Conservation (phyloP, 305 asterid genomes). For the Fraxinus floribunda region DNA sequence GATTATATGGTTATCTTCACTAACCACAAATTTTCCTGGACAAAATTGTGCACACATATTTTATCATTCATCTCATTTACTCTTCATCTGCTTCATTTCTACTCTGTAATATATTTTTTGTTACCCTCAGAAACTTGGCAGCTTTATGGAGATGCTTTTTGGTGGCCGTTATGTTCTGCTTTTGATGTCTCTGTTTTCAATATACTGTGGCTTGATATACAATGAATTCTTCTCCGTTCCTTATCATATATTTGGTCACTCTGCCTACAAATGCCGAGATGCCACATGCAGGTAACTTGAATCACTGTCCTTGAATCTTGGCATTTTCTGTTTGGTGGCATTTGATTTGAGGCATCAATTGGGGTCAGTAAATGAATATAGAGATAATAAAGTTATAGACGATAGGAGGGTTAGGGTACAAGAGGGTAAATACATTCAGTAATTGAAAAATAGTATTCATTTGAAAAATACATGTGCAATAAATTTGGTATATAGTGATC, state of each 20-base stretch:
- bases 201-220: conserved; percentile 95
- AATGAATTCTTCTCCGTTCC: conserved; percentile 98
- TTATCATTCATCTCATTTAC: background rate
- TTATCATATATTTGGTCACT: conserved; percentile 89
- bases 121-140: conserved; percentile 87
- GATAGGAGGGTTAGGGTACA: background rate
- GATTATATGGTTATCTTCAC: background rate
- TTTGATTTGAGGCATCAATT: background rate
- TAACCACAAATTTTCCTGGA: background rate
- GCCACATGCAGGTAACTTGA: conserved; percentile 78
- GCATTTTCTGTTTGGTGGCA: conserved; percentile 8
- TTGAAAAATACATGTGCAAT: background rate
- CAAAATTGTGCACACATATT: background rate
- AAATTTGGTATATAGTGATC: background rate
- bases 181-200: conserved; percentile 90
- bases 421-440: background rate
- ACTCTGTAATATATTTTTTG: conserved; percentile 15
- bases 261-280: conserved; percentile 91
- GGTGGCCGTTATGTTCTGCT: conserved; percentile 97
- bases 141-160: conserved; percentile 99
- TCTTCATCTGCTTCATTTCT: conserved; percentile 16
- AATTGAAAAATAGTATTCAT: background rate
- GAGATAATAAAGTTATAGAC: background rate
- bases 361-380: background rate
- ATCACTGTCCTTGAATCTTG: conserved; percentile 8